A percentile compares a stretch with the other conserved stretches of the same genome.
These are phyloP conservation scores for Aureobasidium sp. DNA, from an alignment of 2,329 filamentous ascomycete species.

Conservation along the genomic window DNA sequence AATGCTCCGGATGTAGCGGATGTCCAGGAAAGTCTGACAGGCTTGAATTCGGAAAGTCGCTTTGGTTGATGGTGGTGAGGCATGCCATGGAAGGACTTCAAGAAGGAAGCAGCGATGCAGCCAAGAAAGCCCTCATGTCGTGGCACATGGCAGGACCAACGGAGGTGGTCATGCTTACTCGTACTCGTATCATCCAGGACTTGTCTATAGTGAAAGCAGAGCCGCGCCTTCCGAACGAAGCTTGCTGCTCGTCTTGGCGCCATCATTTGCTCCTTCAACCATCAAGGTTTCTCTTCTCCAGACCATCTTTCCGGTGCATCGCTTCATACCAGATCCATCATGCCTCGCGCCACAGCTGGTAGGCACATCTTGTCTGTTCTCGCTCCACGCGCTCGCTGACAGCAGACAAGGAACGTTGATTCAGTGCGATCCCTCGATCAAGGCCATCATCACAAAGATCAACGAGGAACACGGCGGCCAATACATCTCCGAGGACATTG, in stretches of 20 bases:
- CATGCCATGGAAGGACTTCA: too few relatives aligned
- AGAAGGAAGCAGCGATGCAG: too few relatives aligned
- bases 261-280: background rate
- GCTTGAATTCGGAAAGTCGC: too few relatives aligned
- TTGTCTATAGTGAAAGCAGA: background rate
- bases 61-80: too few relatives aligned
- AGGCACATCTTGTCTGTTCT: conserved; percentile 3
- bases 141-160: too few relatives aligned
- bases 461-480: conserved; percentile 60
- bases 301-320: background rate
- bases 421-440: conserved; percentile 80
- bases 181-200: too few relatives aligned
- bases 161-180: background rate
- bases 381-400: too few relatives aligned
- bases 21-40: too few relatives aligned
- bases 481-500: conserved; percentile 72
- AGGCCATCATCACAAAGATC: conserved; percentile 74
- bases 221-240: background rate
- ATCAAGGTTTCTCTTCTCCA: background rate
- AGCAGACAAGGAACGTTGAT: conserved; percentile 68
- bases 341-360: conserved; percentile 25
- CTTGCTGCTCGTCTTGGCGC: background rate
- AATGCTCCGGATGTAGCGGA: background rate
- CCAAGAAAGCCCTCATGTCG: too few relatives aligned
- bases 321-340: conserved; percentile 13